Evolutionary conservation across 2,329 filamentous ascomycete genomes (phyloP).

Genomic region (Capronia americana): DNA sequence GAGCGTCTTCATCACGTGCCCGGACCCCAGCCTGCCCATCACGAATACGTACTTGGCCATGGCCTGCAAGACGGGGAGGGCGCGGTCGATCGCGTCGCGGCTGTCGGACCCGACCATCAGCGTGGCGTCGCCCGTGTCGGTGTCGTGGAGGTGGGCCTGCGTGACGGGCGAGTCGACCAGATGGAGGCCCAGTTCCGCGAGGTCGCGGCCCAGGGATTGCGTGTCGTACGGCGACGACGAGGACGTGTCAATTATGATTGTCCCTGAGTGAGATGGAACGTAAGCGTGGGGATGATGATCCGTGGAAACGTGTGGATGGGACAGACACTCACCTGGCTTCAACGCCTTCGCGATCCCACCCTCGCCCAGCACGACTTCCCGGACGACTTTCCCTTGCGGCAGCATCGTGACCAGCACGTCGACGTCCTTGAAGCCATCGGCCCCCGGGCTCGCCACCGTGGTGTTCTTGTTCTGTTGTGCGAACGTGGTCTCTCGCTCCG

Average conservation of each 20-base stretch:
- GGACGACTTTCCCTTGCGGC: slow-evolving; percentile 45
- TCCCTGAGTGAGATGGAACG: slow-evolving; percentile 10
- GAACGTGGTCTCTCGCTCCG: slow-evolving; percentile 74
- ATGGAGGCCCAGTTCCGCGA: slow-evolving; percentile 23
- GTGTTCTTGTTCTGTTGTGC: slow-evolving; percentile 76
- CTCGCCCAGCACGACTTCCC: slow-evolving; percentile 43
- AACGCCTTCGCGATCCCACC: slow-evolving; percentile 42
- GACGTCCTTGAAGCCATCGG: slow-evolving; percentile 43
- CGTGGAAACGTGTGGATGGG: too few species aligned
- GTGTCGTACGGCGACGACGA: slow-evolving; percentile 38
- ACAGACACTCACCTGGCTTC: slow-evolving; percentile 44
- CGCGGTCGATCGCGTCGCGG: slow-evolving; percentile 29
- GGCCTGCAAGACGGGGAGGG: slow-evolving; percentile 33
- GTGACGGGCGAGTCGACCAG: slow-evolving; percentile 37
- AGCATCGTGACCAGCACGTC: slow-evolving; percentile 47
- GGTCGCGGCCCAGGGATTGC: slow-evolving; percentile 30
- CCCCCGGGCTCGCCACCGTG: slow-evolving; percentile 38
- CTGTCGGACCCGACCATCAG: slow-evolving; percentile 36
- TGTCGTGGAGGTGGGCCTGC: slow-evolving; percentile 35
- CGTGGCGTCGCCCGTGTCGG: slow-evolving; percentile 36
- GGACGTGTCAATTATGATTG: slow-evolving; percentile 37
- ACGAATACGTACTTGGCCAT: slow-evolving; percentile 39
- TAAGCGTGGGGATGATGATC: too few species aligned
- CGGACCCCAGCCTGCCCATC: slow-evolving; percentile 35
- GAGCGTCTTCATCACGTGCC: slow-evolving; percentile 38